A percentile compares a stretch with the other conserved stretches of the same genome.
Conservation (phyloP, 139 green algal species). For the Pedinophyceae sp. region DNA sequence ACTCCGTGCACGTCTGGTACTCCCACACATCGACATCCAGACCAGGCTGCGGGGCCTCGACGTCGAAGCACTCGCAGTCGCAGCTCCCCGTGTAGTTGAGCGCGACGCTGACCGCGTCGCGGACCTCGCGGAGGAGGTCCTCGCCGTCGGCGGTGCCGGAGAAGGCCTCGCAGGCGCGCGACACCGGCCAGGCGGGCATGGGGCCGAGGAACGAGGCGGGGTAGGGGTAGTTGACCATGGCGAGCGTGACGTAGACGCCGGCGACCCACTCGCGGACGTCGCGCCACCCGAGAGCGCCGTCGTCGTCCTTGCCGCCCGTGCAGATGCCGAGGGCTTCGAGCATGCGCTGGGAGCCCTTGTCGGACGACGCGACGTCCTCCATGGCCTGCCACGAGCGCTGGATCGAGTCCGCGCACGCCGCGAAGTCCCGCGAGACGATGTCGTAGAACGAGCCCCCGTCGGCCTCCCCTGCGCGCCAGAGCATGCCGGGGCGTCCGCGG, state of each 20-base stretch:
- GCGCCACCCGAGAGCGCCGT: no score
- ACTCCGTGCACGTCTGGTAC: neutral
- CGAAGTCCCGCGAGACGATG: neutral
- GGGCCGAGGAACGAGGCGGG: slow-evolving; percentile 32
- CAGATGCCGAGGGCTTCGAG: no score
- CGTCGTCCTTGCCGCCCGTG: no score
- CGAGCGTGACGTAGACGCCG: slow-evolving; percentile 13
- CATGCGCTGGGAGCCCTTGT: no score
- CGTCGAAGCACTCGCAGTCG: no score
- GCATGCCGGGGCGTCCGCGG: no score
- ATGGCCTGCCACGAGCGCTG: neutral
- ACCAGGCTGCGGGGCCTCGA: no score
- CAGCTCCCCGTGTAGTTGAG: neutral
- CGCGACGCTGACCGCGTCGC: neutral
- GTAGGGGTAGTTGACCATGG: slow-evolving; percentile 61
- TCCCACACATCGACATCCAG: neutral
- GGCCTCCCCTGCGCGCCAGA: no score
- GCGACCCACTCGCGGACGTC: neutral
- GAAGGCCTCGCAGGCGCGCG: slow-evolving; percentile 24
- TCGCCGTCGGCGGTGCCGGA: neutral
- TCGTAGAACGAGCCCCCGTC: neutral
- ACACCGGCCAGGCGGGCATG: slow-evolving; percentile 47
- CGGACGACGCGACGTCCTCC: no score
- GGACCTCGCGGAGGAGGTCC: neutral
- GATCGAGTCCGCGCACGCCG: neutral